Base-by-base conservation (phyloP, 2,329 filamentous ascomycete genomes). In the Cladophialophora yegresii region DNA sequence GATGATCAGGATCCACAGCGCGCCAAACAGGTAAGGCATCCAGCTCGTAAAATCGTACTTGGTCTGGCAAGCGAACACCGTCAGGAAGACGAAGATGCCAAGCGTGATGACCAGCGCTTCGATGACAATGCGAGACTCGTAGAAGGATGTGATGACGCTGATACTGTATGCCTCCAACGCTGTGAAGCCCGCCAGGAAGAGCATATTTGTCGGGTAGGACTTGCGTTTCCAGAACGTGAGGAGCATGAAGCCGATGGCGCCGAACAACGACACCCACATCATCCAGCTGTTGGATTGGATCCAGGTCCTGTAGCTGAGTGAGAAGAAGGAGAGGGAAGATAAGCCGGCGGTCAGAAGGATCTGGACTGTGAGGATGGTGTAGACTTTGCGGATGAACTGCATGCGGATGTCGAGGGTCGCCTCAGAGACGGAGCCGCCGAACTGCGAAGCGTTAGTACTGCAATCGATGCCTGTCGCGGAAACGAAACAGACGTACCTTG, bases 21-120 rank as follows among this genome's bases (percentile, higher is more conserved):
- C 88, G 64, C 93, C 93, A 73, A 96, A 96, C 3, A 98, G 86
- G 76, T 97, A 98, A 20, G 95, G 93, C 82, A 93, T 91, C 93
- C 95, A 99, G 69, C 87, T 89, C 1, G 93, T 98, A 77, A 99
- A 99, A 82, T 99, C 95, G 76, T 99, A 99, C 77, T 96, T 96
- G 69, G 90, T 91, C 82, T 99, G 95, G 85, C 93, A 96, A 56
- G 95, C 95, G 77, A 99, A 98, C 51, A 93, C 78, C 2, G 85
- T 88, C 63, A 89, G 76, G 32, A 82, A 84, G 53, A 88, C 77
- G 72, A 89, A 89, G 71, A 88, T 86, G 58, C 81, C 86, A 9
- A 87, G 77, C 0, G 95, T 99, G 63, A 99, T 87, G 69, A 96
- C 79, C 36, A 96, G 88, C 16, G 95, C 95, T 78, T 96, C 89